Conservation (phyloP, 75 land plant species). For the Cunninghamia lanceolata region DNA sequence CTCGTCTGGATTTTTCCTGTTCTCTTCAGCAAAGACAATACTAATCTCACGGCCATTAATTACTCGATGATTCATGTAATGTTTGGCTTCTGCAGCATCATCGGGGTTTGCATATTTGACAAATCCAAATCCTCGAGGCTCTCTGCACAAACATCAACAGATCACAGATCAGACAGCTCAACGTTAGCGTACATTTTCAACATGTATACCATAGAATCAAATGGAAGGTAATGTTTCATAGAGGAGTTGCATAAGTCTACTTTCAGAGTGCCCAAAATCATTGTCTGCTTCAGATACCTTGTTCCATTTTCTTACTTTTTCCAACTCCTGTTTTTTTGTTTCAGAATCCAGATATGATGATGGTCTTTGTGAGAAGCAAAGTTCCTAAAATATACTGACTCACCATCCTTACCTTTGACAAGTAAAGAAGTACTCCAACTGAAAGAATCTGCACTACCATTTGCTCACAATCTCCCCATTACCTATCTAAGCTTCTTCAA, state of each 20-base stretch:
- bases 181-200: not conserved
- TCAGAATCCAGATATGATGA: not conserved
- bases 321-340: not conserved
- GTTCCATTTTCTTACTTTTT: not conserved
- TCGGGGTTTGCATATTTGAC: slow-evolving; percentile 65
- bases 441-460: not conserved
- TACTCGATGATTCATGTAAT: slow-evolving; percentile 58
- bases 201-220: not conserved
- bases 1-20: slow-evolving; percentile 73
- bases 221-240: not conserved
- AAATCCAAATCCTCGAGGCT: slow-evolving; percentile 90
- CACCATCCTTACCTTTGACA: not conserved
- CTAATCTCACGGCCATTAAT: slow-evolving; percentile 70
- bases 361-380: not conserved
- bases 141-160: slow-evolving; percentile 29
- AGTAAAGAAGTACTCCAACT: not conserved
- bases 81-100: slow-evolving; percentile 82
- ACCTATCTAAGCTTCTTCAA: not conserved
- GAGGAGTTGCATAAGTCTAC: not conserved
- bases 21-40: slow-evolving; percentile 88
- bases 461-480: not conserved
- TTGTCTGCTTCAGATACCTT: not conserved
- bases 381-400: not conserved
- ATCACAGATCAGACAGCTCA: not conserved
- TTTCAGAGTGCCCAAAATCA: not conserved